These are phyloP conservation scores for Cyclostephanos invisitatus DNA, from an alignment of 108 stramenopile species.

Conservation along the genomic window DNA sequence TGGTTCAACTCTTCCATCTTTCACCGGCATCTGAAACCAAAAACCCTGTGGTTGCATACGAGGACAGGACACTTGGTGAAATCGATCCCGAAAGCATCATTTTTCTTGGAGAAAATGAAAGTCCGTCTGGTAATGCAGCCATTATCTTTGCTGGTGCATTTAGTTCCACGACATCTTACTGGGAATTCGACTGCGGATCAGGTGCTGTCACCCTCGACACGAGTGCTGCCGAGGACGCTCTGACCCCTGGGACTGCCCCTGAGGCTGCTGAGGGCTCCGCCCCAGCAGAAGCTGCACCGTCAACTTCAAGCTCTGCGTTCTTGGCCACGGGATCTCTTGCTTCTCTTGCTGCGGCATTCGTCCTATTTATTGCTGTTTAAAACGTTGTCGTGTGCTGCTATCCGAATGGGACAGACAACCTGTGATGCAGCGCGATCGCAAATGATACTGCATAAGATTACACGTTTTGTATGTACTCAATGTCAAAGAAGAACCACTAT, in stretches of 20 bases:
- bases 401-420: too few relatives aligned
- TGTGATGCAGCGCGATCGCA: too few relatives aligned
- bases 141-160: slow-evolving; percentile 53
- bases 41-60: slow-evolving; percentile 48
- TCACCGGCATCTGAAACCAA: slow-evolving; percentile 45
- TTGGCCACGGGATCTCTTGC: background rate
- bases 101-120: slow-evolving; percentile 34
- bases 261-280: background rate
- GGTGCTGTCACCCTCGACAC: background rate
- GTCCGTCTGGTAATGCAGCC: slow-evolving; percentile 50
- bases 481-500: background rate
- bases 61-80: slow-evolving; percentile 47
- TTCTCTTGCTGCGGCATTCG: background rate
- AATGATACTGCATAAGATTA: too few relatives aligned
- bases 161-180: slow-evolving; percentile 37
- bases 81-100: slow-evolving; percentile 49
- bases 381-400: too few relatives aligned
- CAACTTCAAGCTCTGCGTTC: background rate
- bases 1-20: slow-evolving; percentile 48
- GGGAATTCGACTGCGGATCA: slow-evolving; percentile 48
- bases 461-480: too few relatives aligned
- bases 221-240: background rate
- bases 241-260: background rate
- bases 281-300: background rate
- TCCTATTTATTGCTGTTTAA: background rate